Evolutionary conservation across 2,329 filamentous ascomycete species (phyloP), one percentile per base, ranked within the genome.

Genomic region (Colletotrichum tabaci): DNA sequence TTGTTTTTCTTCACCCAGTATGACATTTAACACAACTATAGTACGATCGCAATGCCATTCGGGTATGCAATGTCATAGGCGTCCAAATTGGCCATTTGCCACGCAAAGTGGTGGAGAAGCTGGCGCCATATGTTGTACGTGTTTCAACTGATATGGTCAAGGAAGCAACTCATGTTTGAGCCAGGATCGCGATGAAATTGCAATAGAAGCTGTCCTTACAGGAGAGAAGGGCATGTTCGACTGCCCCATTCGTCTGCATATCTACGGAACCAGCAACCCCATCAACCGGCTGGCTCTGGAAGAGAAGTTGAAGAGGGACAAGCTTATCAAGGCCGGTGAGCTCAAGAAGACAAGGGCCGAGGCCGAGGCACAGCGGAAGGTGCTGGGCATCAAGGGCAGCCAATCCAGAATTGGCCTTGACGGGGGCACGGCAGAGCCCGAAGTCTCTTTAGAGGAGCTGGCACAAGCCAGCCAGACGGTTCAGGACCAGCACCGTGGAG

Each of bases 21-120:
- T 26, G 35, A 10, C 9, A 42, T 55, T 70, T 38, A 74, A 74
- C 55, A 58, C 49, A 56, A 56, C 5, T 40, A n/a, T 63, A 84
- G 75, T 93, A 92, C 77, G 93, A 96, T 77, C 74, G 75, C 7
- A 96, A 96, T 81, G 94, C 94, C 0, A 94, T 97, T 68, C 89
- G 90, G 6, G 89, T 97, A 1, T 87, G 93, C 76, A 97, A 96
- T 79, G 93, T 95, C 16, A 88, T 93, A 77, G 88, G 90, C 18
- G 79, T 81, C 9, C 94, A 97, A 77, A 93, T 97, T 75, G 94
- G 94, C 0, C 94, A 97, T 80, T 85, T 97, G 50, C 92, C 93
- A 8, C 86, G 89, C 15, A 85, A 82, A 1, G 77, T 94, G 26
- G 94, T 91, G 0, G 83, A 85, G n/a, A 96, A 93, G 80, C 82